Evolutionary conservation across 2,329 filamentous ascomycete genomes (phyloP).

Genomic region (Penicillium concentricum): DNA sequence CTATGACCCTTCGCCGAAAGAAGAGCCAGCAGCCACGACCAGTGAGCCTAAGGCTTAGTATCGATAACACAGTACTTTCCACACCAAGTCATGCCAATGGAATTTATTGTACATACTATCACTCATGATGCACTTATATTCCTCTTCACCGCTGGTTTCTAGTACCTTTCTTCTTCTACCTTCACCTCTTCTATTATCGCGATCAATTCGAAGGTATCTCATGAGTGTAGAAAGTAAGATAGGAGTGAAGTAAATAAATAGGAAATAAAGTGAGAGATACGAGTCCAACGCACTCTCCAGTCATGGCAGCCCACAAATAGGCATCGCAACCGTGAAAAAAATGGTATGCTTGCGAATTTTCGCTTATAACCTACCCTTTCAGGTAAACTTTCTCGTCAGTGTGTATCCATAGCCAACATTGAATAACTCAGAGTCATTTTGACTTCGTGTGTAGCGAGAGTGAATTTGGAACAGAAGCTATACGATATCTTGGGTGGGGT

Average conservation of each 20-base stretch:
- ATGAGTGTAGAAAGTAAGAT: too few species aligned
- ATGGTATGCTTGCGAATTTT: too few species aligned
- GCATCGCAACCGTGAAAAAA: too few species aligned
- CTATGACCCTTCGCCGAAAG: constrained; percentile 49
- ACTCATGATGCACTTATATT: not conserved
- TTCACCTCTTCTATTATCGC: not conserved
- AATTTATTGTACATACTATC: not conserved
- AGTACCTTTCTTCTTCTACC: not conserved
- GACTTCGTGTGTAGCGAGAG: not conserved
- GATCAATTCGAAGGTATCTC: not conserved
- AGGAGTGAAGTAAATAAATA: too few species aligned
- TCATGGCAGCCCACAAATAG: too few species aligned
- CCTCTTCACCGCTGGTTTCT: not conserved
- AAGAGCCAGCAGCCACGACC: not conserved
- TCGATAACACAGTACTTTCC: not conserved
- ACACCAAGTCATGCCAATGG: not conserved
- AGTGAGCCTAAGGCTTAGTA: constrained; percentile 3
- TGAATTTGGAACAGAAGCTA: not conserved
- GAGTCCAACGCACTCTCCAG: too few species aligned
- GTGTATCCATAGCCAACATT: not conserved
- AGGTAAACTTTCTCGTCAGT: not conserved
- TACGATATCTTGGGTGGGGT: not conserved
- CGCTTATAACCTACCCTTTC: not conserved
- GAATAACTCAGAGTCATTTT: not conserved
- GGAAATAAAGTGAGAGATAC: too few species aligned